Evolutionary conservation across 75 land plant genomes (phyloP).

Genomic region (Gnetum montanum): DNA sequence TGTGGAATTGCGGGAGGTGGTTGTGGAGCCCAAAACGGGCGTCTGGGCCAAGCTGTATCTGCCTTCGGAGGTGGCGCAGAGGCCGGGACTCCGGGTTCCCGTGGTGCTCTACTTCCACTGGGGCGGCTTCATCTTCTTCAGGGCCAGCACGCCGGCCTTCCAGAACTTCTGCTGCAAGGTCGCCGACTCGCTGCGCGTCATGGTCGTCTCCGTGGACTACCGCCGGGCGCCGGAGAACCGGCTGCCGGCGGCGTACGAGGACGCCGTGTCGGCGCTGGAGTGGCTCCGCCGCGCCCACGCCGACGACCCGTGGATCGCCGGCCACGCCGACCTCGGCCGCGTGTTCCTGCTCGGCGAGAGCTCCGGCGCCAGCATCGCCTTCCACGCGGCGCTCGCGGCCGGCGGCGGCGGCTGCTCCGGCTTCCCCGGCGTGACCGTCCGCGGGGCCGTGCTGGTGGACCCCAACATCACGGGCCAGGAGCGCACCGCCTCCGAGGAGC

Average conservation of each 20-base stretch:
- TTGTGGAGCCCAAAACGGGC: slow-evolving; percentile 9
- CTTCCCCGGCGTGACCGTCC: too few relatives aligned
- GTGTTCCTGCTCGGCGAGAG: slow-evolving; percentile 21
- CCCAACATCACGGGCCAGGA: too few relatives aligned
- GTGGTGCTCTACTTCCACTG: slow-evolving; percentile 1
- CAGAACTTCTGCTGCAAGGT: neutral
- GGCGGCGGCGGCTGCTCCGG: too few relatives aligned
- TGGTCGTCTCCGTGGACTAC: slow-evolving; percentile 2
- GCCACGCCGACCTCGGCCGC: slow-evolving; percentile 4
- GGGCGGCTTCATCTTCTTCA: neutral
- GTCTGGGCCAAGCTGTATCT: slow-evolving; percentile 21
- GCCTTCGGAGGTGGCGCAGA: neutral
- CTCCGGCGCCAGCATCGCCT: slow-evolving; percentile 27
- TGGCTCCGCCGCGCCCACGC: slow-evolving; percentile 12
- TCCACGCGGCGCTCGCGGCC: slow-evolving; percentile 16
- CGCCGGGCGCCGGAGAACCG: slow-evolving; percentile 3
- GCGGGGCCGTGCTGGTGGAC: too few relatives aligned
- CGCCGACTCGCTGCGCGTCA: neutral
- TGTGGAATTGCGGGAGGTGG: slow-evolving; percentile 10
- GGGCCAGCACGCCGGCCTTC: neutral
- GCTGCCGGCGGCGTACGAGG: slow-evolving; percentile 8
- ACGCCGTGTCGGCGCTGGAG: neutral
- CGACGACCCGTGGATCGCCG: slow-evolving; percentile 4
- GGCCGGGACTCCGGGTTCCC: neutral
- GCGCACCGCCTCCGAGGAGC: too few relatives aligned